Base-by-base conservation (phyloP, 2,329 filamentous ascomycete species). In the Davidsoniella virescens region DNA sequence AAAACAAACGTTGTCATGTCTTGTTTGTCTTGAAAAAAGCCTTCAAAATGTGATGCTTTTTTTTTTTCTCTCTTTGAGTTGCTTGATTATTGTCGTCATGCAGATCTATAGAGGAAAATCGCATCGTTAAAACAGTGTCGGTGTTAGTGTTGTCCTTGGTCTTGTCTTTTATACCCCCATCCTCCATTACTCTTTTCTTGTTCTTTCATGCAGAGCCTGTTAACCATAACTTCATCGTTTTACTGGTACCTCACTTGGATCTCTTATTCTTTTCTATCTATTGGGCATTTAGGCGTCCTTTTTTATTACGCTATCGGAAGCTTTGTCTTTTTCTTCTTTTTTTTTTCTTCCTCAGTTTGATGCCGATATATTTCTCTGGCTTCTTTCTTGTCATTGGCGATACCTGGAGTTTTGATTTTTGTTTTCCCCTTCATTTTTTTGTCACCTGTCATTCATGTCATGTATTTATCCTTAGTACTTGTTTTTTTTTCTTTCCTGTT, bases 401-500 rank as follows among this genome's bases (percentile, higher is more conserved):
- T 52, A 49, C 50, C 43, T 54, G 50, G 49, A 51, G 44, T 44
- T 47, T 53, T 29, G 17, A 25, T 45, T 40, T n/a, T 42, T 40
- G 2, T 47, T 47, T 4, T 20, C 20, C 20, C 5, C 20, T 23
- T 23, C 20, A 23, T 23, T 23, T 5, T 5, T 23, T 23, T 23
- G 20, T 23, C 20, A 23, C 20, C 47, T 48, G 20, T 51, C 17
- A 46, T 43, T 29, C 9, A 36, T 49, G 37, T 46, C 33, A 40
- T 49, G 23, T 29, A 29, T 17, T 40, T 16, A 26, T 41, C 14
- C 23, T 20, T 38, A 29, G 40, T 52, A n/a, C 29, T 37, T 53
- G 20, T 49, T 26, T 47, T 46, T 44, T 45, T 39, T 38, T 52
- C 18, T 14, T 8, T 20, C 10, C 12, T 48, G 10, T 37, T 17